Percentiles rank a stretch among this genome's conserved stretches.
Conservation (phyloP, 306 rosid species). For the Dalbergia cultrata region DNA sequence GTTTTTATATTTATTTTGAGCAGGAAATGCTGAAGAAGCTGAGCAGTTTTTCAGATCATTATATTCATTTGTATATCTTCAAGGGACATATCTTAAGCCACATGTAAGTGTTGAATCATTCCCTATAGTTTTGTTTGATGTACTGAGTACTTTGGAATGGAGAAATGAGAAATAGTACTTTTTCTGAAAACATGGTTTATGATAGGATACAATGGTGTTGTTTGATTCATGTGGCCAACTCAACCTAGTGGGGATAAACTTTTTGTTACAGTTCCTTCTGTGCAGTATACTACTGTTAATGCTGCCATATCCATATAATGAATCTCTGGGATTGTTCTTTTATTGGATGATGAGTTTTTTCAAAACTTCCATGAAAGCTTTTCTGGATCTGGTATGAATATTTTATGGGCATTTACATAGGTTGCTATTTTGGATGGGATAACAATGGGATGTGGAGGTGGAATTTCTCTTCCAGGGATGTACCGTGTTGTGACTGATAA, state of each 20-base stretch:
- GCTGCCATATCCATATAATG: neutral
- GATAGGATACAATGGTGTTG: neutral
- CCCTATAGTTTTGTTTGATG: slow-evolving; percentile 35
- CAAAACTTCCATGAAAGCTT: neutral
- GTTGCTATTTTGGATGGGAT: slow-evolving; percentile 90
- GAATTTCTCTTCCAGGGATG: slow-evolving; percentile 94
- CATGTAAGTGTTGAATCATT: slow-evolving; percentile 70
- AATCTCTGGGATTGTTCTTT: neutral
- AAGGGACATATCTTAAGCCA: slow-evolving; percentile 93
- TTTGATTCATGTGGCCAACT: neutral
- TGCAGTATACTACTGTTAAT: neutral
- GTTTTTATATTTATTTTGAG: slow-evolving; percentile 35
- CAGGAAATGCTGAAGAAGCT: slow-evolving; percentile 84
- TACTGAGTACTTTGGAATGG: slow-evolving; percentile 33
- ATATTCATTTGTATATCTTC: slow-evolving; percentile 85
- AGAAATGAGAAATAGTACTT: slow-evolving; percentile 28
- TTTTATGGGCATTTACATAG: slow-evolving; percentile 55
- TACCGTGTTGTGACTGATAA: slow-evolving; percentile 83
- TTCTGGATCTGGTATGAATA: slow-evolving; percentile 30
- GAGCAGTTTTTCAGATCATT: slow-evolving; percentile 74
- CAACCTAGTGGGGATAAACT: neutral
- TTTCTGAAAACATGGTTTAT: neutral
- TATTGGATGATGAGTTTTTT: neutral
- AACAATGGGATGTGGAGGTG: slow-evolving; percentile 95
- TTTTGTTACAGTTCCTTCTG: neutral